Evolutionary conservation across 2,329 filamentous ascomycete genomes (phyloP).

Genomic region (Mollisiaceae sp.): DNA sequence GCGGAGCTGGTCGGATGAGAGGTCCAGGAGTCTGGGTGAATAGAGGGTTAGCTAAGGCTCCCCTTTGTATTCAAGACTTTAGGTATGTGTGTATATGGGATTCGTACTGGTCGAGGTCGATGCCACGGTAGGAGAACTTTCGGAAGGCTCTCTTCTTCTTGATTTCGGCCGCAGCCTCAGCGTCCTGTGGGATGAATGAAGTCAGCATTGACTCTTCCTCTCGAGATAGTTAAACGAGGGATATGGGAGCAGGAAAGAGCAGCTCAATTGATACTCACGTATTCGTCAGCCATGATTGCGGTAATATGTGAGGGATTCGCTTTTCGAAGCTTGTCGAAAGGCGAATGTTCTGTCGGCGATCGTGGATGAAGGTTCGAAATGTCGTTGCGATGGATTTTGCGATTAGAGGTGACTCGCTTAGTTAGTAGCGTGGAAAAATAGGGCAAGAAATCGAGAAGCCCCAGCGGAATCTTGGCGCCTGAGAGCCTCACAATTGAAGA

Average conservation of each 20-base stretch:
- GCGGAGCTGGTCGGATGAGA: slow-evolving; percentile 97
- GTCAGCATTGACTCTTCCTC: slow-evolving; percentile 41
- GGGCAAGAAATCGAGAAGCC: slow-evolving; percentile 8
- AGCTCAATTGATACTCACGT: slow-evolving; percentile 59
- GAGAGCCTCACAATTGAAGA: not conserved
- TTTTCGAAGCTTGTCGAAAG: slow-evolving; percentile 41
- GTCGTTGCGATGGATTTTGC: slow-evolving; percentile 20
- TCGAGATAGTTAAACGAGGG: not conserved
- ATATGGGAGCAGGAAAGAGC: slow-evolving; percentile 7
- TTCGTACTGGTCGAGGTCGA: slow-evolving; percentile 98
- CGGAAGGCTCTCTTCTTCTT: slow-evolving; percentile 99
- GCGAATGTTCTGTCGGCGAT: slow-evolving; percentile 32
- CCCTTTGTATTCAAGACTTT: slow-evolving; percentile 41
- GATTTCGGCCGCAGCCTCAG: slow-evolving; percentile 97
- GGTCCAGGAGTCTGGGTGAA: slow-evolving; percentile 85
- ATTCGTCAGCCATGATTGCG: slow-evolving; percentile 84
- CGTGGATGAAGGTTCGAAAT: slow-evolving; percentile 24
- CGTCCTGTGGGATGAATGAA: slow-evolving; percentile 66
- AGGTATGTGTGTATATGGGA: slow-evolving; percentile 30
- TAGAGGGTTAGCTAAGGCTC: slow-evolving; percentile 44
- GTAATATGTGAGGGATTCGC: slow-evolving; percentile 38
- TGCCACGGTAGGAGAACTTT: slow-evolving; percentile 99
- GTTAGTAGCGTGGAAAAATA: slow-evolving; percentile 24
- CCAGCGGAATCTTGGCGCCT: not conserved
- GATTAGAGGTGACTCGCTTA: slow-evolving; percentile 25